Base-by-base conservation (phyloP, 2,329 filamentous ascomycete species). In the Massarina eburnea region DNA sequence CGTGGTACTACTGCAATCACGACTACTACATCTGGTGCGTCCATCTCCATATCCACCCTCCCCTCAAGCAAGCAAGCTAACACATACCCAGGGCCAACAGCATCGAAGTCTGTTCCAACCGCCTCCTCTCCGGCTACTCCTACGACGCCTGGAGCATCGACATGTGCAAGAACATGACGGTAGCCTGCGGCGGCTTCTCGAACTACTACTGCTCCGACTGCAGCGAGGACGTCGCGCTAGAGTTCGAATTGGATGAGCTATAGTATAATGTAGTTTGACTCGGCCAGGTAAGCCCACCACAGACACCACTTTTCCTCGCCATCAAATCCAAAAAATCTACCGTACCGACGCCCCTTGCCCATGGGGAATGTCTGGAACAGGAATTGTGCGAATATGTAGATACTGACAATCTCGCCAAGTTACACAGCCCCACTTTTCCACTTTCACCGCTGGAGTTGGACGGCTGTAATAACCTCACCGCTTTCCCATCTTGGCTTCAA, bases 81-180 rank as follows among this genome's bases (percentile, higher is more conserved):
- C 45, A 19, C 26, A 2, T 17, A n/a, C 27, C 17, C 24, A 66
- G 62, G 64, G 61, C 67, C 48, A 71, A 76, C 62, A 69, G 59
- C 43, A 69, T 76, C 47, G 74, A 77, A 55, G 66, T 73, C 50
- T 76, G 74, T 63, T 63, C 59, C 8, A 71, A 70, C 42, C 70
- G 74, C 15, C 70, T 73, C 6, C 67, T 77, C 18, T 72, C 67
- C 15, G 69, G 73, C 46, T 75, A 77, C 61, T 75, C 73, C 2
- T 72, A 72, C 55, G 74, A 77, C 48, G 70, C 72, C 18, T 77
- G 73, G 73, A 71, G 69, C 45, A 73, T 72, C 54, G 74, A 76
- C 59, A 76, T 74, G 71, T 74, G 72, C 59, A 72, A 71, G 51
- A 71, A 71, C 54, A 71, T 70, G 57, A 61, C 59, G 15, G 67